Evolutionary conservation across 2,329 filamentous ascomycete genomes (phyloP), one percentile per base, ranked within the genome.

Genomic region (Lecanosticta acicola): DNA sequence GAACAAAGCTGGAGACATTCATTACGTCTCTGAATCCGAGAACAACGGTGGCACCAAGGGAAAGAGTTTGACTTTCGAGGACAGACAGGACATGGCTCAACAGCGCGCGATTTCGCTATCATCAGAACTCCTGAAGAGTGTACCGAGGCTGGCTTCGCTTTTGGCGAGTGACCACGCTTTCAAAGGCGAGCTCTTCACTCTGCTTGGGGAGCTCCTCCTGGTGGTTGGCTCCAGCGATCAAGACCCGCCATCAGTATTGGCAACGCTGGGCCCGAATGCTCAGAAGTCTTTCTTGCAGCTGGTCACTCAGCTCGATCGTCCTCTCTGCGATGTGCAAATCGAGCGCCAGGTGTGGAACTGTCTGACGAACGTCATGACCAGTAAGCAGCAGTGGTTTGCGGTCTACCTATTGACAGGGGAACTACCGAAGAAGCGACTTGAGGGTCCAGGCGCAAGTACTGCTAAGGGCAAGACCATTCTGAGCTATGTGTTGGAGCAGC

Each of bases 171-270:
- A 56, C 17, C 46, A 51, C 33, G 44, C 46, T 9, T 55, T 51
- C 51, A 60, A 57, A 43, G 39, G 17, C n/a, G 46, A 56, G 8
- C 34, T 60, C 10, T 53, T 53, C 10, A 32, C 41, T 3, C 41
- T 59, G 2, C 49, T 63, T 16, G 29, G 42, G 10, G 57, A 60
- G 38, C 21, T 62, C 8, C 45, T 60, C 4, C 45, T 48, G 18
- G 41, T 53, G 11, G 47, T 56, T 13, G 52, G 50, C 32, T 45
- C 53, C 19, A 47, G 48, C 21, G 56, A 77, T 21, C 76, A 75
- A n/a, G 89, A 96, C 56, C 88, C 90, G 1, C 87, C 88, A n/a
- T 96, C 91, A 4, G 75, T 98, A n/a, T 79, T 98, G 17, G 90
- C 90, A 24, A 88, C 94, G 61, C 73, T 98, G 4, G 89, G 89